Evolutionary conservation across 148 eudicot species (phyloP), one percentile per base, ranked within the genome.

Genomic region (Diospyros lotus): DNA sequence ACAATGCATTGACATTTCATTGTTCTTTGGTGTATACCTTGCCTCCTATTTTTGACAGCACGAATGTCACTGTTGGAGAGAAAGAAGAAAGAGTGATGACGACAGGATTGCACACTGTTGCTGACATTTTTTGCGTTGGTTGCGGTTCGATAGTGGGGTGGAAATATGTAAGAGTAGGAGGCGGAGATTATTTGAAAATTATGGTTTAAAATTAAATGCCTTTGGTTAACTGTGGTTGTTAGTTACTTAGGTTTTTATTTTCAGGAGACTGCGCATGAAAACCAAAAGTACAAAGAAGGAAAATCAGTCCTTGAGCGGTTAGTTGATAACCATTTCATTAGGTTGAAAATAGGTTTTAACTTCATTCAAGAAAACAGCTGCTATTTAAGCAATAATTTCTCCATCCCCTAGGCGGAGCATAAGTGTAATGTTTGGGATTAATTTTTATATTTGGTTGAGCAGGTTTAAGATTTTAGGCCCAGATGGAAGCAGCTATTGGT

Each of bases 241-340:
- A 77, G 61, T 79, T 73, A 81, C 74, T 79, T 74, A 53, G 68
- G 45, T 76, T 52, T 62, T 83, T 64, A 61, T 67, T 85, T 81
- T 79, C 91, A 95, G 99, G 99, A 95, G 75, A 84, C 83, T 79
- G 99, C 99, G 70, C 90, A 87, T 83, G 93, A 90, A 60, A 90
- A 86, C 80, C 91, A 95, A 69, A 95, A 95, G 91, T 95, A 95
- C 89, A 95, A 95, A 84, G 97, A 92, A 87, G 99, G 99, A 18
- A 93, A 93, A 87, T 93, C 98, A 45, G 97, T 93, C 79, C 98
- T 93, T 55, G 98, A 93, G 75, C 81, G 98, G 98, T 93, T 64
- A 81, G 93, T 83, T 46, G 15, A 51, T 38, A 18, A 38, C 17
- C 38, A 72, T 9, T 42, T 42, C 6, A 13, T 2, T 44, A 4